A percentile compares a stretch with the other conserved stretches of the same genome.
phyloP scores from a whole-genome alignment of 495 filamentous ascomycete species.

The Platismatia glauca region DNA sequence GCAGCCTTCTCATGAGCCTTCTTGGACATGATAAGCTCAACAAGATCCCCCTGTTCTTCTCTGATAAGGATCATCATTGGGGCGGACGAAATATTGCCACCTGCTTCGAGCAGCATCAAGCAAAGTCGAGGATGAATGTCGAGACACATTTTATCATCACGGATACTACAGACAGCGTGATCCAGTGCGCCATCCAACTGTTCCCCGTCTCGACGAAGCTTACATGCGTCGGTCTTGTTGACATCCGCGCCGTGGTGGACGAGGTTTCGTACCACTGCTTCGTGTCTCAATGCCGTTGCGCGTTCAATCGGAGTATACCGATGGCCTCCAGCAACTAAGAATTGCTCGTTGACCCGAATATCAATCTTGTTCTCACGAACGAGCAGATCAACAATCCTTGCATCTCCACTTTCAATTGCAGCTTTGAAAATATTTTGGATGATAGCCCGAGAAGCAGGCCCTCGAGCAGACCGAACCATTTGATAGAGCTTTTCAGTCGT shows the following conservation, averaged over 20 bases:
- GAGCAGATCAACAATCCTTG: neutral
- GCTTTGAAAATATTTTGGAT: neutral
- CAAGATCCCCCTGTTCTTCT: neutral
- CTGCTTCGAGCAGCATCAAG: neutral
- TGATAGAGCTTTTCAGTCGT: neutral
- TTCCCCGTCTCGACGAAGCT: neutral
- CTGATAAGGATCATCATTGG: neutral
- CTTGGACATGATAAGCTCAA: neutral
- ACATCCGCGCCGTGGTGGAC: neutral
- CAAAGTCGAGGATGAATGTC: neutral
- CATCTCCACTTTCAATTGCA: slow-evolving; percentile 1
- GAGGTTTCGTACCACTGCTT: neutral
- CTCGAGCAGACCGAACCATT: neutral
- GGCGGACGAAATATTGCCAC: neutral
- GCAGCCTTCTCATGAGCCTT: neutral
- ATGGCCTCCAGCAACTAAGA: neutral
- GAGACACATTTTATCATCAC: accelerated
- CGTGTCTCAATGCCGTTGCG: neutral
- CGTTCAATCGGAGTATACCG: neutral
- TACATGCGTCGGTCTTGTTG: neutral
- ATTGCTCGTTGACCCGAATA: neutral
- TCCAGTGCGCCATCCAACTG: neutral
- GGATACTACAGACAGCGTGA: neutral
- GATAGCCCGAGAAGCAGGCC: neutral
- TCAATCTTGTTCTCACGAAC: neutral